A percentile compares a stretch with the other conserved stretches of the same genome.
Evolutionary conservation across 129 eudicot species (phyloP).

Genomic region (Arctium lappa): DNA sequence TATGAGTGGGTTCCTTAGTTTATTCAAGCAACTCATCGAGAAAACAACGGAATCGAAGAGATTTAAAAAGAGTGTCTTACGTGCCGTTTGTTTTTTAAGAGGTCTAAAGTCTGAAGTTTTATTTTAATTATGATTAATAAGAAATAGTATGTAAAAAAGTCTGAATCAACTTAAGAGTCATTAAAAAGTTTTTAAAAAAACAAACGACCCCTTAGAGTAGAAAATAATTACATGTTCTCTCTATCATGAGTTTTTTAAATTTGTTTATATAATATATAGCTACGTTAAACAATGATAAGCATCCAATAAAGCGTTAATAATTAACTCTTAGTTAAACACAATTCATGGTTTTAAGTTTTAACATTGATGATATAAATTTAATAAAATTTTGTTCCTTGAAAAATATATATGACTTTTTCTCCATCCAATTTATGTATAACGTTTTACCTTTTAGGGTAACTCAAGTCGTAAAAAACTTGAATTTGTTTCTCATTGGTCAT

Average conservation of each 20-base stretch:
- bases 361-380: background rate
- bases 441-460: background rate
- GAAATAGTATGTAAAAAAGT: no score
- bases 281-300: background rate
- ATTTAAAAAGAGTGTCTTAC: background rate
- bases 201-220: background rate
- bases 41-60: background rate
- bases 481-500: background rate
- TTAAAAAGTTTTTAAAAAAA: no score
- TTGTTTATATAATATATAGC: background rate
- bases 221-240: background rate
- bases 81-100: no score
- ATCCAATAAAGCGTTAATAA: background rate
- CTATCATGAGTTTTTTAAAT: background rate
- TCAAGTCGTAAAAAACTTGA: background rate
- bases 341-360: background rate
- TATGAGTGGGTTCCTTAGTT: constrained; percentile 8
- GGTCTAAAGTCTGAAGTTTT: no score
- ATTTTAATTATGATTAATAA: no score
- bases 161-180: no score
- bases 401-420: background rate
- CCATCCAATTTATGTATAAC: background rate
- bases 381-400: background rate
- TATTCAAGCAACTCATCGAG: background rate
- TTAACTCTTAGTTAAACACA: background rate